These are phyloP conservation scores for Vigna unguiculata DNA, from an alignment of 306 rosid species.

Conservation along the genomic window DNA sequence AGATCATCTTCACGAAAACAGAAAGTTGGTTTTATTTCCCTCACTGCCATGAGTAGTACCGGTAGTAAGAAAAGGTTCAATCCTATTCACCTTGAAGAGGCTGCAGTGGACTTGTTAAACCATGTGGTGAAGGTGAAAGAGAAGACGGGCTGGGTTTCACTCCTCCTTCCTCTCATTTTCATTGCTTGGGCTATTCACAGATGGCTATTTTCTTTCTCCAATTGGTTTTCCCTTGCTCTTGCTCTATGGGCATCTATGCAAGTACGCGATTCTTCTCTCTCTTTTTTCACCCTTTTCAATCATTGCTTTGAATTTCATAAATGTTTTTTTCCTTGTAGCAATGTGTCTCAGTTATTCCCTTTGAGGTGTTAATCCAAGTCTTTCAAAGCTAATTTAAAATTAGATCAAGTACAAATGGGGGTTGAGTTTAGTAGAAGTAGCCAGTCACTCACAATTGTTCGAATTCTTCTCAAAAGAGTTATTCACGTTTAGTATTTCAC, in stretches of 20 bases:
- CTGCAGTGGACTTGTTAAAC: constrained; percentile 54
- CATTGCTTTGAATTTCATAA: not conserved
- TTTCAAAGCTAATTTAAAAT: too few relatives aligned
- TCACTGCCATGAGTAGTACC: constrained; percentile 21
- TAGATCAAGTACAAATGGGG: too few relatives aligned
- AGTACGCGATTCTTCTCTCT: constrained; percentile 48
- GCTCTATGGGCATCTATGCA: constrained; percentile 75
- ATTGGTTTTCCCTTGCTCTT: constrained; percentile 71
- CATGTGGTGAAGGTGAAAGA: constrained; percentile 43
- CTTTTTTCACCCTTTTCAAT: not conserved
- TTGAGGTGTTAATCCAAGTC: too few relatives aligned
- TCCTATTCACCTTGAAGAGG: constrained; percentile 49
- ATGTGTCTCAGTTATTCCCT: too few relatives aligned
- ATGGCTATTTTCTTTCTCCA: constrained; percentile 82
- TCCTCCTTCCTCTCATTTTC: constrained; percentile 61
- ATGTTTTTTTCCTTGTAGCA: too few relatives aligned
- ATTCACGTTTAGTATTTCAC: too few relatives aligned
- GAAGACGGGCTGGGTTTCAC: constrained; percentile 60
- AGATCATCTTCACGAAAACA: not conserved
- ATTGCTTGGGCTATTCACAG: constrained; percentile 74
- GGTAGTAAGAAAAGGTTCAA: constrained; percentile 45
- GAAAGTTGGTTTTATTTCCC: not conserved
- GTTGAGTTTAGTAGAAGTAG: too few relatives aligned
- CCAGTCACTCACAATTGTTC: too few relatives aligned
- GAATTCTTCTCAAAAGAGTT: too few relatives aligned